Percentiles rank a stretch among this genome's conserved stretches.
These are phyloP conservation scores for Lachnellula arida DNA, from an alignment of 2,329 filamentous ascomycete genomes.

Conservation along the genomic window DNA sequence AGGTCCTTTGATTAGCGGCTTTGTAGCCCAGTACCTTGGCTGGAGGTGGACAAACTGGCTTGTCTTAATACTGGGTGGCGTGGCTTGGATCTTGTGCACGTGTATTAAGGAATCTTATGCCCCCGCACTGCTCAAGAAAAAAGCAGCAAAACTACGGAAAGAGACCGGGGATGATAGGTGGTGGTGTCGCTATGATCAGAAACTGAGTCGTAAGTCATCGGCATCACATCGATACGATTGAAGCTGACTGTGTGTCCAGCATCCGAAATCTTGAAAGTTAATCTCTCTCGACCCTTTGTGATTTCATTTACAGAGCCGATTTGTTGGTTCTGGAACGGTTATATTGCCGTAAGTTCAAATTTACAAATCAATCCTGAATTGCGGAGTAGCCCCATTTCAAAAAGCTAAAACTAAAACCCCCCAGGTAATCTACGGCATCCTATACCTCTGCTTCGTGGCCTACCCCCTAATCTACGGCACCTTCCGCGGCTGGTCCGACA, in stretches of 20 bases:
- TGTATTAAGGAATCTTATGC: constrained; percentile 72
- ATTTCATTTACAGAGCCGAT: constrained; percentile 81
- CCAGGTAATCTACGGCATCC: constrained; percentile 70
- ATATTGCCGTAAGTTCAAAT: constrained; percentile 47
- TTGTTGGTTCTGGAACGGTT: constrained; percentile 63
- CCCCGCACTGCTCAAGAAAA: constrained; percentile 63
- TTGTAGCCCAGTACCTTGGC: constrained; percentile 69
- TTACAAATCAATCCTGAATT: background rate
- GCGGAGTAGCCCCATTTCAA: background rate
- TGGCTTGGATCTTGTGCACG: constrained; percentile 53
- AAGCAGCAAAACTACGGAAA: constrained; percentile 59
- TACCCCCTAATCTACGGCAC: constrained; percentile 79
- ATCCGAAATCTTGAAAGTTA: constrained; percentile 64
- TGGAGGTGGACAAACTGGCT: constrained; percentile 91
- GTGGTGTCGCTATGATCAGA: constrained; percentile 78
- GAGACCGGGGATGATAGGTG: constrained; percentile 67
- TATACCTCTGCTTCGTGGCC: constrained; percentile 87
- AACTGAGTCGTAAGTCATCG: constrained; percentile 29
- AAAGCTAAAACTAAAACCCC: background rate
- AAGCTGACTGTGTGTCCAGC: constrained; percentile 43
- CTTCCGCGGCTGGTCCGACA: constrained; percentile 70
- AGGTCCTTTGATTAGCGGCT: constrained; percentile 74
- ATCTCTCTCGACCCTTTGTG: constrained; percentile 71
- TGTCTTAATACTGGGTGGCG: constrained; percentile 64
- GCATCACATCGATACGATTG: background rate